Conservation (phyloP, 441 rosid species). For the Geranium incanum region DNA sequence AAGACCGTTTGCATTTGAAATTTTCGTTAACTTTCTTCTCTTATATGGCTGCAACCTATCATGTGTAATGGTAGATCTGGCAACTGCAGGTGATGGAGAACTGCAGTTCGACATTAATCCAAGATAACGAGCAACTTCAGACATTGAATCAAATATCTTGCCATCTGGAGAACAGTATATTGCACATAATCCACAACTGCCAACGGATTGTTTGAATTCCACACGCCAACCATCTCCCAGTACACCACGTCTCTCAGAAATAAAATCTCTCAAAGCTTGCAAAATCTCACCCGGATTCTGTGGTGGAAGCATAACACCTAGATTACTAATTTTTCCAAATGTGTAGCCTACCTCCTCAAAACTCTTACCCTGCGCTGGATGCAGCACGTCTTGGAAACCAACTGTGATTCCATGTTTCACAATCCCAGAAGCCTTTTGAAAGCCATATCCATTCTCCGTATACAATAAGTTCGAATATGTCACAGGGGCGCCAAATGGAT, state of each 20-base stretch:
- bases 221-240: constrained; percentile 82
- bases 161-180: constrained; percentile 82
- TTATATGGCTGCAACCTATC: constrained; percentile 46
- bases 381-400: constrained; percentile 45
- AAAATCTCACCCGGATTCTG: constrained; percentile 60
- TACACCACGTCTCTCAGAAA: constrained; percentile 71
- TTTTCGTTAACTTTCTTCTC: constrained; percentile 53
- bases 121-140: constrained; percentile 79
- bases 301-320: constrained; percentile 46
- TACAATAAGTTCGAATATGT: constrained; percentile 37
- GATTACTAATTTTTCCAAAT: constrained; percentile 38
- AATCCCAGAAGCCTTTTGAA: constrained; percentile 42
- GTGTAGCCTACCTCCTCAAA: constrained; percentile 41
- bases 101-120: constrained; percentile 48
- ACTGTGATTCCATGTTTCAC: constrained; percentile 30
- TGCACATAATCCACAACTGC: constrained; percentile 45
- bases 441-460: constrained; percentile 45
- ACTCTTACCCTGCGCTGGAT: constrained; percentile 35
- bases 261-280: constrained; percentile 66
- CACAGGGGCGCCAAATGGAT: constrained; percentile 44
- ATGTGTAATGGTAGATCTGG: constrained; percentile 42
- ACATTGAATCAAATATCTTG: constrained; percentile 61
- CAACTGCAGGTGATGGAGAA: constrained; percentile 38
- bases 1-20: constrained; percentile 41
- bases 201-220: constrained; percentile 49